Conservation (phyloP, 163 green algal genomes). For the Scenedesmus sp. region DNA sequence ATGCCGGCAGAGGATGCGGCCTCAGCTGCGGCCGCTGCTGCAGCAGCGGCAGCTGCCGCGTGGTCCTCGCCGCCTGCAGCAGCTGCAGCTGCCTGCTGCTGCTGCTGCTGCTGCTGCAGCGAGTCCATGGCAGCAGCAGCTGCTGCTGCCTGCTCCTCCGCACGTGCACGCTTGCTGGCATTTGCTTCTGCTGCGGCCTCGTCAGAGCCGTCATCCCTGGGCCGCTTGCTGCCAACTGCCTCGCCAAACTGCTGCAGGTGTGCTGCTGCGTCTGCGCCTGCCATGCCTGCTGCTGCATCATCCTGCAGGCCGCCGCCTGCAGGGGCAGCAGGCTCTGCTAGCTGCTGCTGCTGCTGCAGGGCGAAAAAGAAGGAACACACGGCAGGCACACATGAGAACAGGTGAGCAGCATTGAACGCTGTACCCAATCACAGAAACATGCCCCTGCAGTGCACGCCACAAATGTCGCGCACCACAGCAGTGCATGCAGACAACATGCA, state of each 20-base stretch:
- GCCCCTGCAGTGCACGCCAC: not conserved
- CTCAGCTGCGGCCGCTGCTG: not conserved
- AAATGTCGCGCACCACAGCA: too few relatives aligned
- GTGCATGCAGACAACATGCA: too few relatives aligned
- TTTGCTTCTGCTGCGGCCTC: constrained; percentile 1
- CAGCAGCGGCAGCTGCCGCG: constrained; percentile 8
- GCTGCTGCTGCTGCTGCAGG: not conserved
- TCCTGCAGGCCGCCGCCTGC: not conserved
- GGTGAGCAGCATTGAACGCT: too few relatives aligned
- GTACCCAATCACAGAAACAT: too few relatives aligned
- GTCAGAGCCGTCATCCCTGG: not conserved
- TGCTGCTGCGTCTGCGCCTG: not conserved
- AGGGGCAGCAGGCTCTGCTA: not conserved
- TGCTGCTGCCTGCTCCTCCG: not conserved
- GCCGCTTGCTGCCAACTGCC: constrained; percentile 19
- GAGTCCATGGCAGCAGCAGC: not conserved
- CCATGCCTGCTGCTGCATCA: constrained; percentile 22
- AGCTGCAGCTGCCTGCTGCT: not conserved
- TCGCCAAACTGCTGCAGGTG: not conserved
- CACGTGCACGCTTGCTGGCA: constrained; percentile 34
- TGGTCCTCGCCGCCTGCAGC: not conserved
- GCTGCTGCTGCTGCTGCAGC: not conserved
- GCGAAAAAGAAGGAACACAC: not conserved
- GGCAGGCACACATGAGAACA: not conserved
- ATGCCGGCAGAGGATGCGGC: constrained; percentile 9